Evolutionary conservation across 805 yeast genomes (phyloP).

Genomic region (Teunomyces gatunensis): DNA sequence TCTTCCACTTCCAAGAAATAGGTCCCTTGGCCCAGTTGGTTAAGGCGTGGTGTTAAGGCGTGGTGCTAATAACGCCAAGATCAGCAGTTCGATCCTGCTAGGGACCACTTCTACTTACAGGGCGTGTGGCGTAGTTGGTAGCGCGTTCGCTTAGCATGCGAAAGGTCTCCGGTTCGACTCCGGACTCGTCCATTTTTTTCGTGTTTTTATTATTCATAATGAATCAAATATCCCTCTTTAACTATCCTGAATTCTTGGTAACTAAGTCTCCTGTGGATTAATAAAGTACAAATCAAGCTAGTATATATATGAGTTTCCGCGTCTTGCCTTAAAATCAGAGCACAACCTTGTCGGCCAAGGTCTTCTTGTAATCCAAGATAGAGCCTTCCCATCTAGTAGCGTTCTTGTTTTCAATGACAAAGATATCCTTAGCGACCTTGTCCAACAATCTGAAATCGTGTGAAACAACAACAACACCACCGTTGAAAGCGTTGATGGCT

Average conservation of each 20-base stretch:
- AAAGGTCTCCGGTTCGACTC: constrained; percentile 79
- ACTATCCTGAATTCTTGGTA: not conserved
- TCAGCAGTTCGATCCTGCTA: constrained; percentile 47
- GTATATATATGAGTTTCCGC: constrained; percentile 1
- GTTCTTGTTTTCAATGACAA: constrained; percentile 91
- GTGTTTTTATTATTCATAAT: constrained; percentile 18
- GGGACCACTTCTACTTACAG: constrained; percentile 26
- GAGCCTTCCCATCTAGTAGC: constrained; percentile 96
- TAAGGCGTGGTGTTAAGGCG: constrained; percentile 62
- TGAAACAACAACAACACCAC: constrained; percentile 98
- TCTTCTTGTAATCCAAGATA: constrained; percentile 88
- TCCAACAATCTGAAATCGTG: constrained; percentile 98
- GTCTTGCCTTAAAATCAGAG: constrained; percentile 29
- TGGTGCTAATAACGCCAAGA: constrained; percentile 56
- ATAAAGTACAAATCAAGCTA: not conserved
- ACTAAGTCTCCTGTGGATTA: not conserved
- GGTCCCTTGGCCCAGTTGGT: constrained; percentile 63
- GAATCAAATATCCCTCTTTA: too few relatives aligned
- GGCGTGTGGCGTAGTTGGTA: constrained; percentile 85
- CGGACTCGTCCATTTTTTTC: constrained; percentile 61
- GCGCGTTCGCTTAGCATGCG: constrained; percentile 82
- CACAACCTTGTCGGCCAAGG: constrained; percentile 87
- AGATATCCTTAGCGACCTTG: constrained; percentile 96
- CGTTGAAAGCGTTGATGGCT: constrained; percentile 90
- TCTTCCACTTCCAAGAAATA: not conserved